Conservation (phyloP, 768 basidiomycete species). For the Daedaleopsis nitida region DNA sequence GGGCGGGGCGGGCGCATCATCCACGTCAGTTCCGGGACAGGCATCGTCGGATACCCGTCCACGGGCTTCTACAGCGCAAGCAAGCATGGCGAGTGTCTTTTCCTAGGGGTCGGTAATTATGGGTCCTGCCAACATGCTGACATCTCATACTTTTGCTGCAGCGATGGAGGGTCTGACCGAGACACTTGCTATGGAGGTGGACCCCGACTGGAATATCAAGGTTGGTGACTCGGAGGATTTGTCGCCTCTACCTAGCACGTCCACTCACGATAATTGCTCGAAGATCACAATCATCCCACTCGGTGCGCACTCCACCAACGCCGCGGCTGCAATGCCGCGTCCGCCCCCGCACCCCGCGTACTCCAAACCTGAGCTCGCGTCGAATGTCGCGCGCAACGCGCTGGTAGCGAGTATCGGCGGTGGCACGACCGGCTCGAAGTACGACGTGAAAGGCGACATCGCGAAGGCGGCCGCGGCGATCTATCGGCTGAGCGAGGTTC, state of each 20-base stretch:
- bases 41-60: slow-evolving; percentile 10
- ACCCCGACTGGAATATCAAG: slow-evolving; percentile 38
- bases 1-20: slow-evolving; percentile 35
- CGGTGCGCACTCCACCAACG: slow-evolving; percentile 16
- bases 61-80: slow-evolving; percentile 17
- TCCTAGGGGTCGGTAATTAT: too few species aligned
- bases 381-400: background rate
- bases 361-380: background rate
- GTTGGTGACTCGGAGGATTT: slow-evolving; percentile 12
- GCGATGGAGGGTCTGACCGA: slow-evolving; percentile 33
- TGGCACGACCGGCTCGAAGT: background rate
- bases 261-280: background rate
- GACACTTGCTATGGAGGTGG: slow-evolving; percentile 31
- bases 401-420: background rate
- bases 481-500: slow-evolving; percentile 16
- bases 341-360: slow-evolving; percentile 17
- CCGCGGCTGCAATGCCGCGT: background rate
- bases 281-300: slow-evolving; percentile 20
- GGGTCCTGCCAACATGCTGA: too few species aligned
- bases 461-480: slow-evolving; percentile 19
- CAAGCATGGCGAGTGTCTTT: slow-evolving; percentile 5
- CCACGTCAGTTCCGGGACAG: slow-evolving; percentile 33
- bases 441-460: slow-evolving; percentile 11
- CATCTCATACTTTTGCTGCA: slow-evolving; percentile 5
- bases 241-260: background rate